Conservation (phyloP, 2,329 filamentous ascomycete species). For the Alternaria longipes region DNA sequence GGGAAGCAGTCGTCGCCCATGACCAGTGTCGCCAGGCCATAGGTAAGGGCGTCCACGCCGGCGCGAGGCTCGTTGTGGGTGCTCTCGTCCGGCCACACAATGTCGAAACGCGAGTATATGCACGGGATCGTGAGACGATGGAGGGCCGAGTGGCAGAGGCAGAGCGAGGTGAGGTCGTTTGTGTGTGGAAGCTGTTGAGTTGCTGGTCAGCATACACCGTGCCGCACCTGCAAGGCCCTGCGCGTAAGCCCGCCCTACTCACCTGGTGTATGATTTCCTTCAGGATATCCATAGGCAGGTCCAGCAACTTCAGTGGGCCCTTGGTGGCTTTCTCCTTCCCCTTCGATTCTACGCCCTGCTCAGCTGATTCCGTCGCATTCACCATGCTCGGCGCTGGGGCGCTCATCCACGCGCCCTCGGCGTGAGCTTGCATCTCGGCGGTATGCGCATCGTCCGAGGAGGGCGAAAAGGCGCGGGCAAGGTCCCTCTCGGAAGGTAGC, state of each 20-base stretch:
- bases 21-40: constrained; percentile 80
- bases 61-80: constrained; percentile 71
- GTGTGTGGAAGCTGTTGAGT: constrained; percentile 74
- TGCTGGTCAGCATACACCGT: constrained; percentile 23
- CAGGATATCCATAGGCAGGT: constrained; percentile 80
- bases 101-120: constrained; percentile 87
- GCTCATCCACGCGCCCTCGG: constrained; percentile 24
- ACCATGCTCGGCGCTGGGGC: constrained; percentile 14
- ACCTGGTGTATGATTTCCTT: constrained; percentile 83
- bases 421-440: constrained; percentile 19
- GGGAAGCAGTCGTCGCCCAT: constrained; percentile 73
- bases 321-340: constrained; percentile 58
- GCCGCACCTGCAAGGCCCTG: neutral
- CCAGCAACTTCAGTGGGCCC: constrained; percentile 71
- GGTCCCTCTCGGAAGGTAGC: constrained; percentile 36
- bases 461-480: constrained; percentile 28
- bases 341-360: constrained; percentile 58
- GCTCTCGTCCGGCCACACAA: constrained; percentile 82
- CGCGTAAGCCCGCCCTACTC: constrained; percentile 34
- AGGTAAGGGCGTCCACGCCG: constrained; percentile 83
- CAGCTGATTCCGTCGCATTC: constrained; percentile 22
- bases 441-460: constrained; percentile 36
- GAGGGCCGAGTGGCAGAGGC: constrained; percentile 79
- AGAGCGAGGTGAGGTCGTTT: constrained; percentile 81
- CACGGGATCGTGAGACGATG: constrained; percentile 78